Base-by-base conservation (phyloP, 2,329 filamentous ascomycete genomes). In the Trichoderma oligosporum region DNA sequence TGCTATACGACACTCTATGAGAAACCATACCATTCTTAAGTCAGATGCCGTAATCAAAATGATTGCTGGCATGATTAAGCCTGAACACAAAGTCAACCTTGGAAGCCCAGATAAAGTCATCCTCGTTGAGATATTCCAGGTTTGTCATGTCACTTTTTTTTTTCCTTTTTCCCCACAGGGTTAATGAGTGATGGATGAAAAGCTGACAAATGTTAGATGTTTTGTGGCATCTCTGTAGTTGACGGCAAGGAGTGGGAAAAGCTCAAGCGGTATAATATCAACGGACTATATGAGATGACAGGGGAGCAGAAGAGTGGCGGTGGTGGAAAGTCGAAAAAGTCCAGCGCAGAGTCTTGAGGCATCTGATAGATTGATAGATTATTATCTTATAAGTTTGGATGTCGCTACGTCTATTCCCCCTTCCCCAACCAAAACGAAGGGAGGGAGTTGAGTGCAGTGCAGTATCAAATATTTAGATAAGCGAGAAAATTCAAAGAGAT, bases 161-260 rank as follows among this genome's bases (percentile, higher is more conserved):
- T 7, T 18, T 25, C 18, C 12, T 20, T 5, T 3, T 9, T 5
- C 1, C 2, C 7, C 2, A 20, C 5, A 31, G 27, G n/a, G n/a
- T n/a, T 9, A 1, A 27, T 7, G 20, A 16, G 22, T 8, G 4
- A n/a, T 7, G 18, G 1, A 27, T 33, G 12, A 3, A n/a, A n/a
- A 38, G 7, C 45, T 57, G 18, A 57, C 20, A 7, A 11, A 18
- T 22, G 20, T n/a, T 53, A 92, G 88, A 85, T 84, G 56, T 80
- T 89, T 38, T 87, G 86, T 66, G 88, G 89, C 20, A 86, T 94
- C 76, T 90, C 88, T 61, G 88, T 94, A 31, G 87, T 94, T 4
- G 83, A 85, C 60, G 79, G 82, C 12, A 68, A 66, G 41, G 83
- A 89, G 66, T 94, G 86, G 78, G 87, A 91, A 48, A 76, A 77